Evolutionary conservation across 208 protist genomes (phyloP).

Genomic region (Leishmania mexicana): DNA sequence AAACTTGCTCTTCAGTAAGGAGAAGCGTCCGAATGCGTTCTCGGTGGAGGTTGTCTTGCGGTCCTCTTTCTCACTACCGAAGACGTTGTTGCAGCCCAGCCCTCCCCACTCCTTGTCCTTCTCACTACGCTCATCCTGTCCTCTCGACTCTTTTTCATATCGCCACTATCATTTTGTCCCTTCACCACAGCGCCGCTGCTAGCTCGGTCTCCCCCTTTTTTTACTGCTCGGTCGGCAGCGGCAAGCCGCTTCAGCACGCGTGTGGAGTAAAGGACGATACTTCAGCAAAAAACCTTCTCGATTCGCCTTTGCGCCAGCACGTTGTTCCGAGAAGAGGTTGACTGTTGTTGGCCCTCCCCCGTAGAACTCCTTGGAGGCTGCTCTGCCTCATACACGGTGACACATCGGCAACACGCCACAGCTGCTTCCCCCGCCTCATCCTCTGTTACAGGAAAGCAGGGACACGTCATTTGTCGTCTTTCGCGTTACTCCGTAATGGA

Average conservation of each 20-base stretch:
- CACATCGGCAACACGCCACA: neutral
- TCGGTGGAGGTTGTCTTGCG: neutral
- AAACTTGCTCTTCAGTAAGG: neutral
- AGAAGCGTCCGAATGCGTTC: neutral
- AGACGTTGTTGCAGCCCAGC: neutral
- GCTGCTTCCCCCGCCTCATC: neutral
- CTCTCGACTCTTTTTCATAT: no score
- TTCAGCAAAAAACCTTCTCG: neutral
- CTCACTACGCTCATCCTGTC: neutral
- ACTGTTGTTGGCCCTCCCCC: no score
- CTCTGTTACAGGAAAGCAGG: neutral
- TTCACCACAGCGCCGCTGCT: neutral
- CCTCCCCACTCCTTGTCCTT: neutral
- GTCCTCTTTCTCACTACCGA: neutral
- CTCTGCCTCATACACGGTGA: neutral
- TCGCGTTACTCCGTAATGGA: conserved; percentile 11
- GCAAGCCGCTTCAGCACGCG: neutral
- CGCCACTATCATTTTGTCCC: neutral
- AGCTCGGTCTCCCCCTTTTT: neutral
- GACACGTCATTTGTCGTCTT: neutral
- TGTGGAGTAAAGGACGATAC: neutral
- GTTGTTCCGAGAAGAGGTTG: no score
- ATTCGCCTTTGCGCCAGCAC: no score
- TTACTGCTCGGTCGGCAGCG: neutral
- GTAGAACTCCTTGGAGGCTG: neutral